These are phyloP conservation scores for Apiospora hydei DNA, from an alignment of 2,329 filamentous ascomycete genomes.

Conservation along the genomic window DNA sequence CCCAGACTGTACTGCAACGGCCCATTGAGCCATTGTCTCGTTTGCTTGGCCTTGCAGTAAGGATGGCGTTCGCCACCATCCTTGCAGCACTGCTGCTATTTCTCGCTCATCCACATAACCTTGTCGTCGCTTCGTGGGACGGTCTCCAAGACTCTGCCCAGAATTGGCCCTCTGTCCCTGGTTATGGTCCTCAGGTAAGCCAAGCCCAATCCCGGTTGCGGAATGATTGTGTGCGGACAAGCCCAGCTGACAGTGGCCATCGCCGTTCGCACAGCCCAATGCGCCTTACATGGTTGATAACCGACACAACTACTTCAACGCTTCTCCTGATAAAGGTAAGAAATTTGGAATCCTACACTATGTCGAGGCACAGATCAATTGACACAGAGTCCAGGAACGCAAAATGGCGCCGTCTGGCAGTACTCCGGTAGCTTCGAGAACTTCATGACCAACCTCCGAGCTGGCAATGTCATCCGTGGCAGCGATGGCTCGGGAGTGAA, in stretches of 20 bases:
- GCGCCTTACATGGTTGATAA: constrained; percentile 36
- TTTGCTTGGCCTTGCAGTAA: too few relatives aligned
- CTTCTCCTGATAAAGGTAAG: constrained; percentile 33
- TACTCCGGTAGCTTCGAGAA: constrained; percentile 31
- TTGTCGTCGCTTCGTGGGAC: background rate
- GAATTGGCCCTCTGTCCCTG: background rate
- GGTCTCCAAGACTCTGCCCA: background rate
- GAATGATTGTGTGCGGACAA: background rate
- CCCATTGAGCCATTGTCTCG: background rate
- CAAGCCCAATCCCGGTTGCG: too few relatives aligned
- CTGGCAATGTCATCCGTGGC: constrained; percentile 29
- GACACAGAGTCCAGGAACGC: background rate
- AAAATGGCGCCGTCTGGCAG: constrained; percentile 31
- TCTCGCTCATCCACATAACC: background rate
- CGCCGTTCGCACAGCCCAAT: constrained; percentile 18
- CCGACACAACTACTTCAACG: constrained; percentile 32
- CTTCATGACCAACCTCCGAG: constrained; percentile 27
- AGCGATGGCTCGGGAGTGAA: constrained; percentile 2
- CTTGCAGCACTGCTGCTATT: background rate
- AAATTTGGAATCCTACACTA: accelerated
- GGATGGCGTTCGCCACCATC: background rate
- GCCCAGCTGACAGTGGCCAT: constrained; percentile 25
- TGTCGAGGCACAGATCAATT: background rate
- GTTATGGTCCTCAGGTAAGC: constrained; percentile 3
- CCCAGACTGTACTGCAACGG: too few relatives aligned